Conservation (phyloP, 179 eudicot species). For the Spergularia azorica region DNA sequence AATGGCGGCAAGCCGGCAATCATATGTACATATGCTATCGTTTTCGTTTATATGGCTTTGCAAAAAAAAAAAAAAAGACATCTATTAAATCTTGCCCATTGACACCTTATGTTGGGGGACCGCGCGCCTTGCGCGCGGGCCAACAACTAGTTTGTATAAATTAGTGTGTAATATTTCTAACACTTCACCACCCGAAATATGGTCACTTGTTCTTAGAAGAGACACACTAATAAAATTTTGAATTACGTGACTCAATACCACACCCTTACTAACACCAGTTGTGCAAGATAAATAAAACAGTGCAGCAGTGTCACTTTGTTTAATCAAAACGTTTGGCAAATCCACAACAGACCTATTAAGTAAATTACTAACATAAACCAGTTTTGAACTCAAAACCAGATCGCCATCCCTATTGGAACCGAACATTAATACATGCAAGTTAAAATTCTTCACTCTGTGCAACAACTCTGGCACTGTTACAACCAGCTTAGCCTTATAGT, state of each 20-base stretch:
- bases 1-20: too few species aligned
- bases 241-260: slow-evolving; percentile 45
- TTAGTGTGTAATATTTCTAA: too few species aligned
- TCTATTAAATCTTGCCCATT: too few species aligned
- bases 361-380: slow-evolving; percentile 37
- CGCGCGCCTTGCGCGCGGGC: too few species aligned
- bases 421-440: slow-evolving; percentile 41
- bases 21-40: too few species aligned
- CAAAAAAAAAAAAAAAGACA: too few species aligned
- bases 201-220: slow-evolving; percentile 46
- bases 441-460: slow-evolving; percentile 47
- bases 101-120: too few species aligned
- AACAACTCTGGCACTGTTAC: slow-evolving; percentile 46
- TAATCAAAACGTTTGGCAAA: slow-evolving; percentile 35
- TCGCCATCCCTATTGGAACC: slow-evolving; percentile 17
- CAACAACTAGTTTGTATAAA: too few species aligned
- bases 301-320: slow-evolving; percentile 53
- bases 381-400: slow-evolving; percentile 16
- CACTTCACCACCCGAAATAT: slow-evolving; percentile 41
- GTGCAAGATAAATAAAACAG: slow-evolving; percentile 78
- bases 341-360: slow-evolving; percentile 28
- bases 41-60: too few species aligned
- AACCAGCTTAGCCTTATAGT: slow-evolving; percentile 53
- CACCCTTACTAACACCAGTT: slow-evolving; percentile 71
- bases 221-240: slow-evolving; percentile 53